Base-by-base conservation (phyloP, 2,329 filamentous ascomycete species). In the Beauveria sp. region DNA sequence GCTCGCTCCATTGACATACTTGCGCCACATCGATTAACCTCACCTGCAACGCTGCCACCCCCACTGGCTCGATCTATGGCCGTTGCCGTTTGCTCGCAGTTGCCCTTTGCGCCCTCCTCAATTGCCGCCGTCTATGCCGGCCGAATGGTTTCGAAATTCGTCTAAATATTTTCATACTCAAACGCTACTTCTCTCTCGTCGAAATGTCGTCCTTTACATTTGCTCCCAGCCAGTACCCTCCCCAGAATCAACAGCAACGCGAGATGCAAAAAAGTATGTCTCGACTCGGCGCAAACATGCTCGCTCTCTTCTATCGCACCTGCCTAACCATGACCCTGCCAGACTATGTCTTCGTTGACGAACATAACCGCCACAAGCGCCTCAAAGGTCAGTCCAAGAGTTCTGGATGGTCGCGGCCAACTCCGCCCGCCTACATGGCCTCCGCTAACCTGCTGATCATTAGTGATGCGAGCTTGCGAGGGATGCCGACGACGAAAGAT, bases 301-400 rank as follows among this genome's bases (percentile, higher is more conserved):
- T 30, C 22, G 44, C 37, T 30, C 22, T 34, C 14, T 16, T 30
- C n/a, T 18, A 8, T 52, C 7, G n/a, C 8, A 12, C n/a, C 50
- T 40, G 61, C 61, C 73, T 77, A 67, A 77, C 67, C 37, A 54
- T 61, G 61, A 66, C 67, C 62, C 66, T 60, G 64, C 59, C 71
- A 96, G 92, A 97, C 74, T 97, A 97, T 89, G 94, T 97, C 69
- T 97, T 97, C 72, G 94, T 97, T 62, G 93, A 97, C 75, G 93
- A 97, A 75, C 94, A 97, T 76, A 97, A 97, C 78, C 89, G 94
- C 65, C 94, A 97, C 76, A 97, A 97, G 77, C 86, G 93, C 68
- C 79, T 97, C 65, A 97, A 97, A 82, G 91, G 91, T 94, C 84
- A 67, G 75, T 37, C 47, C 26, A 3, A n/a, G 10, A 20, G 22